Percentiles rank a stretch among this genome's conserved stretches.
These are phyloP conservation scores for Moringa oleifera DNA, from an alignment of 345 rosid genomes.

Conservation along the genomic window DNA sequence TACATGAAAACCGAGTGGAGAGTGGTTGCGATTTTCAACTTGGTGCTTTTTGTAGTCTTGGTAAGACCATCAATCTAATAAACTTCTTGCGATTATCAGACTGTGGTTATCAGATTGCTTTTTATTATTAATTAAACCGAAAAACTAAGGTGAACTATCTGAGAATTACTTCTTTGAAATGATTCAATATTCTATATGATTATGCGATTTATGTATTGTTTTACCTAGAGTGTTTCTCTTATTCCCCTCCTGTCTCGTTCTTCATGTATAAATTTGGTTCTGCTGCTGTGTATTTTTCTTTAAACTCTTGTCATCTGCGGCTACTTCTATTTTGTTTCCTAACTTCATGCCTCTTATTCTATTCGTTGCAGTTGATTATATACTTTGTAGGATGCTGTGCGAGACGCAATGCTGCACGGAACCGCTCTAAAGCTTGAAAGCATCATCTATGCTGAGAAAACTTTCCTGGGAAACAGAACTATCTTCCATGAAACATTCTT, in stretches of 20 bases:
- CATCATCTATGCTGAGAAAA: neutral
- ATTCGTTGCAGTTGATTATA: conserved; percentile 45
- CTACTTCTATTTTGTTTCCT: no score
- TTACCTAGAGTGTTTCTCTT: no score
- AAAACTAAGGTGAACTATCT: no score
- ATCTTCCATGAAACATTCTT: neutral
- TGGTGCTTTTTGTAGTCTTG: conserved; percentile 24
- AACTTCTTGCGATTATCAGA: no score
- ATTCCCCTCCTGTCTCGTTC: conserved; percentile 56
- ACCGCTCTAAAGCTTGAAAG: conserved; percentile 44
- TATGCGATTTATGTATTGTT: no score
- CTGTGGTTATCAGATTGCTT: no score
- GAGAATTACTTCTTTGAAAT: no score
- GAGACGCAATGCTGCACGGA: conserved; percentile 58
- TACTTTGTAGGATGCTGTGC: conserved; percentile 97
- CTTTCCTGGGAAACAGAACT: neutral
- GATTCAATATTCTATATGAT: no score
- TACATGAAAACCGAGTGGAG: conserved; percentile 94
- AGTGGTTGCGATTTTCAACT: conserved; percentile 78
- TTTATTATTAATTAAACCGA: no score
- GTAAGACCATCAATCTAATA: no score
- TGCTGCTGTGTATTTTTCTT: no score
- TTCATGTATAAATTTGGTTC: conserved; percentile 47
- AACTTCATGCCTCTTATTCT: neutral
- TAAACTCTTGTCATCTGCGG: no score